Percentiles rank a stretch among this genome's conserved stretches.
Evolutionary conservation across 768 basidiomycete genomes (phyloP).

Genomic region (Lactarius tabidus): DNA sequence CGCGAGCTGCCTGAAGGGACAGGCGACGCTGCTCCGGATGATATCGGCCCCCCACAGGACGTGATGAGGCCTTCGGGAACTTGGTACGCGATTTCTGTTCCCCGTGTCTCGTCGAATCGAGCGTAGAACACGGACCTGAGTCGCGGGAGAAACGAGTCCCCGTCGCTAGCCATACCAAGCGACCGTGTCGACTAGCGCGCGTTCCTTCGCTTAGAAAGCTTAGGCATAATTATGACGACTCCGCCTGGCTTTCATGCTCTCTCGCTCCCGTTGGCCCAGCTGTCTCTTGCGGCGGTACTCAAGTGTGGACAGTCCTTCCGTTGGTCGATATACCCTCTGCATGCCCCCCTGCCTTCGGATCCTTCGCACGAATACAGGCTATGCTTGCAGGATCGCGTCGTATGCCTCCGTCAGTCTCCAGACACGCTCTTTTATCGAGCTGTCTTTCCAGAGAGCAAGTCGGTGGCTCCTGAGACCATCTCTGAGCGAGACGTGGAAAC

Average conservation of each 20-base stretch:
- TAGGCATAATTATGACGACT: neutral
- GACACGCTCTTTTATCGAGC: slow-evolving; percentile 68
- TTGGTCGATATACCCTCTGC: slow-evolving; percentile 58
- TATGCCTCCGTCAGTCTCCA: slow-evolving; percentile 72
- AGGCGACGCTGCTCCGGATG: slow-evolving; percentile 34
- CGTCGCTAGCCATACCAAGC: slow-evolving; percentile 39
- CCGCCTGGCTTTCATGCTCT: slow-evolving; percentile 53
- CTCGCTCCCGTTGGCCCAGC: slow-evolving; percentile 58
- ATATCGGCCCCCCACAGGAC: slow-evolving; percentile 26
- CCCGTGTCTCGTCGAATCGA: slow-evolving; percentile 76
- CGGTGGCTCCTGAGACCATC: slow-evolving; percentile 34
- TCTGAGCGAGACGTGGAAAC: slow-evolving; percentile 58
- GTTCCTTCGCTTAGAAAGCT: no score
- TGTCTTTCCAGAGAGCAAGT: slow-evolving; percentile 51
- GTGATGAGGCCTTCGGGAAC: slow-evolving; percentile 90
- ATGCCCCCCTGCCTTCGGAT: slow-evolving; percentile 19
- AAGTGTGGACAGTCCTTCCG: slow-evolving; percentile 85
- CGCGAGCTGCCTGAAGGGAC: slow-evolving; percentile 41
- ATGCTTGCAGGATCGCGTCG: slow-evolving; percentile 75
- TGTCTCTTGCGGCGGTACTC: slow-evolving; percentile 73
- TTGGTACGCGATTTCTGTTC: slow-evolving; percentile 56
- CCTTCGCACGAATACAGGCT: slow-evolving; percentile 67
- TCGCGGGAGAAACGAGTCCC: slow-evolving; percentile 70
- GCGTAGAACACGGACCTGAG: slow-evolving; percentile 93
- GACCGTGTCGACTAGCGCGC: neutral